Percentiles rank a stretch among this genome's conserved stretches.
Evolutionary conservation across 106 monocot species (phyloP).

Genomic region (Apostasia ramifera): DNA sequence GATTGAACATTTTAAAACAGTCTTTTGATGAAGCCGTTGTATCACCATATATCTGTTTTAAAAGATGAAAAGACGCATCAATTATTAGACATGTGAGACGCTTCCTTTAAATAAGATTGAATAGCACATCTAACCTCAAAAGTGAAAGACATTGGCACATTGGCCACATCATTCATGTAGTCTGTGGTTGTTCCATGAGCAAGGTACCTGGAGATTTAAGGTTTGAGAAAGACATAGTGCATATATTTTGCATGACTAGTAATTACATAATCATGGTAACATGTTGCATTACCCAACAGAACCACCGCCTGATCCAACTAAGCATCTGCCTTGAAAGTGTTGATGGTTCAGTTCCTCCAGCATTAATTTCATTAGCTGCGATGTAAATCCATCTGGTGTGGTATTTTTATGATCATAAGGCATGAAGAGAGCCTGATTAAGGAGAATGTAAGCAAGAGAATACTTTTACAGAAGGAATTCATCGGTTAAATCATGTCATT

Average conservation of each 20-base stretch:
- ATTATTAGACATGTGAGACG: neutral
- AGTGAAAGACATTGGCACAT: slow-evolving; percentile 87
- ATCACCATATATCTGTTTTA: slow-evolving; percentile 89
- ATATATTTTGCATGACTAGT: neutral
- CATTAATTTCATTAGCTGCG: slow-evolving; percentile 55
- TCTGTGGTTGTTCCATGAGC: slow-evolving; percentile 98
- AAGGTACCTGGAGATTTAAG: slow-evolving; percentile 57
- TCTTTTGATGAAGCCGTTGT: slow-evolving; percentile 50
- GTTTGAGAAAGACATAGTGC: neutral
- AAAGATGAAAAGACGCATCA: neutral
- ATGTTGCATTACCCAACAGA: slow-evolving; percentile 73
- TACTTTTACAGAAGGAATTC: neutral
- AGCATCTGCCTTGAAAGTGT: slow-evolving; percentile 61
- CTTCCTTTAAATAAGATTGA: neutral
- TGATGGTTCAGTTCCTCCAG: slow-evolving; percentile 65
- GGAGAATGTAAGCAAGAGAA: slow-evolving; percentile 5
- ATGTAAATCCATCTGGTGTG: slow-evolving; percentile 48
- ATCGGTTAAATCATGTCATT: too few relatives aligned
- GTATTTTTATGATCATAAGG: slow-evolving; percentile 97
- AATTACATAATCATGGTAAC: neutral
- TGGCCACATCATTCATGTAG: slow-evolving; percentile 79
- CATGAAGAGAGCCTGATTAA: slow-evolving; percentile 85
- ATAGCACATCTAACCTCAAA: slow-evolving; percentile 64
- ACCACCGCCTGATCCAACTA: slow-evolving; percentile 87
- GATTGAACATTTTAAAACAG: slow-evolving; percentile 99